Percentiles rank a stretch among this genome's conserved stretches.
Evolutionary conservation across 73 alveolate species (phyloP).

Genomic region (Diophrys sp.): DNA sequence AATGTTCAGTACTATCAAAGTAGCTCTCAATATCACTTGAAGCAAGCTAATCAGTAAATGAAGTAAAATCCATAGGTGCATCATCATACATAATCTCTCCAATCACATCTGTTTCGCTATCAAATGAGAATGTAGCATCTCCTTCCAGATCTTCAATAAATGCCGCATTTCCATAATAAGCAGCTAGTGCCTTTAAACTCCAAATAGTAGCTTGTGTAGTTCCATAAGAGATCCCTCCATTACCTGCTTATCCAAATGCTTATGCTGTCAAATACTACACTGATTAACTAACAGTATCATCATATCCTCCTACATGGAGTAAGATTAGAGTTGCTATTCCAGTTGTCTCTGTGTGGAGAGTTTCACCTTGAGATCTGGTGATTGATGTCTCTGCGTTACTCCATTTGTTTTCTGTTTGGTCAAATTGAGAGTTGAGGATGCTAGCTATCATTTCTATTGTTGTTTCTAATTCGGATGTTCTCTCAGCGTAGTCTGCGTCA

Average conservation of each 20-base stretch:
- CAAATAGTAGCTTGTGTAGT: conserved; percentile 54
- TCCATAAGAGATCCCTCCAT: conserved; percentile 57
- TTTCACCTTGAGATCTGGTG: conserved; percentile 44
- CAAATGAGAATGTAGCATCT: no score
- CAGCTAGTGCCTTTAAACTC: conserved; percentile 27
- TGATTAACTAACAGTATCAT: conserved; percentile 19
- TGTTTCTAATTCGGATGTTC: conserved; percentile 2
- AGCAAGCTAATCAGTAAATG: no score
- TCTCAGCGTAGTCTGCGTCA: conserved; percentile 24
- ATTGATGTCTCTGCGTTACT: conserved; percentile 26
- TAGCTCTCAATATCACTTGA: no score
- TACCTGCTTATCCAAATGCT: conserved; percentile 10
- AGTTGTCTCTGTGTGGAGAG: conserved; percentile 41
- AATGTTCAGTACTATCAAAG: no score
- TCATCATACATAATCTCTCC: no score
- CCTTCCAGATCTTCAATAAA: no score
- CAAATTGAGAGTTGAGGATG: conserved; percentile 15
- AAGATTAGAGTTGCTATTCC: conserved; percentile 25
- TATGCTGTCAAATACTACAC: conserved; percentile 20
- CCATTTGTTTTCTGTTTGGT: conserved; percentile 29
- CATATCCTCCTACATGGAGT: conserved; percentile 20
- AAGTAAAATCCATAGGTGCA: no score
- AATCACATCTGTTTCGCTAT: no score
- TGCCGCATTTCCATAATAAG: neutral
- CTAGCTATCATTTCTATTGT: conserved; percentile 8